Base-by-base conservation (phyloP, 345 rosid species). In the Capsella bursapastoris region DNA sequence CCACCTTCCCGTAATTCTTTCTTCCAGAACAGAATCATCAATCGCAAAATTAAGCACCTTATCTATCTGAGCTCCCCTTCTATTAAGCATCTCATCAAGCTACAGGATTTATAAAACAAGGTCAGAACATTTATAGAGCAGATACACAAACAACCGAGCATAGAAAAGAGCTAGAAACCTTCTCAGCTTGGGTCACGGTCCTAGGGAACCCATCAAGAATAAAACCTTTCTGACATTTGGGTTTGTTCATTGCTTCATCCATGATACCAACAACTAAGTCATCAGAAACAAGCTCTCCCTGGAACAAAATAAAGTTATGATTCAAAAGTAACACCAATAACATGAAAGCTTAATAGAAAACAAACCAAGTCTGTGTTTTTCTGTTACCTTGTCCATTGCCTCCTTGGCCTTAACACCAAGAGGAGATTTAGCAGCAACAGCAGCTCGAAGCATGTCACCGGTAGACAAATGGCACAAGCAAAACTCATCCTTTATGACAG, bases 401-500 rank as follows among this genome's bases (percentile, higher is more conserved):
- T 92, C 98, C 79, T 96, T 92, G 13, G 98, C 98, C 82, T 96
- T 92, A 55, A 92, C 56, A 51, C 99, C 98, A 74, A 96, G 96
- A 75, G 96, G 97, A 22, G 97, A 88, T 82, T 92, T 96, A 47
- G 94, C 91, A 47, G 96, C 87, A 73, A 87, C 98, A 62, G 99
- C 97, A 51, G 97, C 96, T 89, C 99, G 84, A 78, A 96, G 80
- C 98, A 96, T 96, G 72, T 96, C 99, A 7, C 99, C 99, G 35
- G 99, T 90, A 55, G 99, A 96, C 88, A 96, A 83, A 87, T 96
- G 99, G 70, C 99, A 96, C 71, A 96, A 79, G 76, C 99, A 96
- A 68, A 81, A 86, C 81, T 96, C 98, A 60, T 96, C 96, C 81
- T 96, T 96, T 53, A 96, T 90, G 6, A 90, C 81, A 8, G 98